These are phyloP conservation scores for Penicillium sp. DNA, from an alignment of 2,329 filamentous ascomycete species.

Conservation along the genomic window DNA sequence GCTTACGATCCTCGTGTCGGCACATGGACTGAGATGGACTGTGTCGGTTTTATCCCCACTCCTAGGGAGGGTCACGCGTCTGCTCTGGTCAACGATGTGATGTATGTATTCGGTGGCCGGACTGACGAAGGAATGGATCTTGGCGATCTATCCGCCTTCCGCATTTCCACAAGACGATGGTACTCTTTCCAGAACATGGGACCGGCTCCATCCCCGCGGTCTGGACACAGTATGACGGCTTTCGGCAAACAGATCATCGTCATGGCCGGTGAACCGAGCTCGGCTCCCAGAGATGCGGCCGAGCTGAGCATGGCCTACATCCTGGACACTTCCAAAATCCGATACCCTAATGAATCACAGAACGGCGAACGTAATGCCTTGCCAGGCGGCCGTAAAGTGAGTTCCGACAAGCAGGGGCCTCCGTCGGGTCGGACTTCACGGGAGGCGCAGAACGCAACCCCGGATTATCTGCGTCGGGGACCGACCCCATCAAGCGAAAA, in stretches of 20 bases:
- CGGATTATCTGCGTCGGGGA: slow-evolving; percentile 38
- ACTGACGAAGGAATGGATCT: slow-evolving; percentile 91
- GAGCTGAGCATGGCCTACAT: slow-evolving; percentile 89
- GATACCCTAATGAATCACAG: slow-evolving; percentile 78
- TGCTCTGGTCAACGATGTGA: slow-evolving; percentile 90
- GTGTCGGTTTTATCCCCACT: slow-evolving; percentile 94
- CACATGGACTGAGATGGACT: slow-evolving; percentile 83
- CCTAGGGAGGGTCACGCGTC: slow-evolving; percentile 93
- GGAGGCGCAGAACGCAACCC: slow-evolving; percentile 40
- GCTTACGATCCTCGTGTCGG: slow-evolving; percentile 83
- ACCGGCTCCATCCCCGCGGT: slow-evolving; percentile 85
- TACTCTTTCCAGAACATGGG: slow-evolving; percentile 99
- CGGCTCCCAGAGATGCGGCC: slow-evolving; percentile 72
- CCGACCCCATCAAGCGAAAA: slow-evolving; percentile 47
- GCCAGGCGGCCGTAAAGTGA: slow-evolving; percentile 43
- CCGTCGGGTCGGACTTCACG: slow-evolving; percentile 43
- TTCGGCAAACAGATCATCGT: slow-evolving; percentile 91
- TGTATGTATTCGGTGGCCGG: slow-evolving; percentile 97
- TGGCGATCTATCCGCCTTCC: slow-evolving; percentile 85
- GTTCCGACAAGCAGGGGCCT: slow-evolving; percentile 43
- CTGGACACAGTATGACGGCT: slow-evolving; percentile 96
- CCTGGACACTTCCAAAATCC: slow-evolving; percentile 91
- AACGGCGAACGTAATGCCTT: slow-evolving; percentile 42
- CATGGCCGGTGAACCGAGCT: slow-evolving; percentile 90
- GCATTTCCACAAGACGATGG: slow-evolving; percentile 82